Percentiles rank a stretch among this genome's conserved stretches.
Conservation (phyloP, 2,329 filamentous ascomycete species). For the Fusarium kyushuense region DNA sequence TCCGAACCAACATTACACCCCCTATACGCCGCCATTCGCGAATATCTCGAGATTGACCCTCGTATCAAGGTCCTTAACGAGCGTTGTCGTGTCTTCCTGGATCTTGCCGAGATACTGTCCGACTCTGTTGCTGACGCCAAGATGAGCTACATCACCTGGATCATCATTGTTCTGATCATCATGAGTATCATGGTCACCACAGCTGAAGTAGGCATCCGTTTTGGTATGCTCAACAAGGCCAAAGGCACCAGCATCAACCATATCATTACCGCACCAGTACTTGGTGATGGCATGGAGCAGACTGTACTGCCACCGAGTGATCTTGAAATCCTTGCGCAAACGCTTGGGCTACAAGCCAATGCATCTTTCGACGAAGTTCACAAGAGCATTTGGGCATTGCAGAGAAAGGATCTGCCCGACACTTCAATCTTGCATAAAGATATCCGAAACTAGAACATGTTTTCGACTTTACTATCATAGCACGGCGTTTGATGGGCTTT, state of each 20-base stretch:
- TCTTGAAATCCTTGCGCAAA: conserved; percentile 53
- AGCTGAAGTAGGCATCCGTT: conserved; percentile 87
- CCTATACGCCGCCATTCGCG: conserved; percentile 91
- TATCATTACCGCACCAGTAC: conserved; percentile 23
- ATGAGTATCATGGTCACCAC: conserved; percentile 92
- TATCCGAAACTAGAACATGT: conserved; percentile 10
- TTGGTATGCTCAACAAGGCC: conserved; percentile 72
- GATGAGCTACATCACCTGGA: conserved; percentile 97
- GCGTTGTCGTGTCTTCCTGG: conserved; percentile 94
- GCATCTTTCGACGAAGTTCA: conserved; percentile 54
- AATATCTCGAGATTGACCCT: conserved; percentile 97
- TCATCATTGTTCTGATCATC: conserved; percentile 93
- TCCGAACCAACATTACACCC: conserved; percentile 94
- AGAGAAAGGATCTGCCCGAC: conserved; percentile 31
- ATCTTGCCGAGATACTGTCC: conserved; percentile 93
- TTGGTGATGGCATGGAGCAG: conserved; percentile 34
- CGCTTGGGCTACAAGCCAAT: conserved; percentile 52
- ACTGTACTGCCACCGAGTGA: conserved; percentile 45
- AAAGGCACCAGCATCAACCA: conserved; percentile 31
- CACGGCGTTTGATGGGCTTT: conserved; percentile 40
- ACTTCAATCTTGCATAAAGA: conserved; percentile 32
- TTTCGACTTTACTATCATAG: conserved; percentile 37
- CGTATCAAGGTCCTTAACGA: conserved; percentile 98
- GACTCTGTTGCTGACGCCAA: conserved; percentile 94
- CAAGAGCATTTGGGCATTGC: conserved; percentile 51